phyloP scores from a whole-genome alignment of 108 stramenopile species.

The Skeletonema costatum region DNA sequence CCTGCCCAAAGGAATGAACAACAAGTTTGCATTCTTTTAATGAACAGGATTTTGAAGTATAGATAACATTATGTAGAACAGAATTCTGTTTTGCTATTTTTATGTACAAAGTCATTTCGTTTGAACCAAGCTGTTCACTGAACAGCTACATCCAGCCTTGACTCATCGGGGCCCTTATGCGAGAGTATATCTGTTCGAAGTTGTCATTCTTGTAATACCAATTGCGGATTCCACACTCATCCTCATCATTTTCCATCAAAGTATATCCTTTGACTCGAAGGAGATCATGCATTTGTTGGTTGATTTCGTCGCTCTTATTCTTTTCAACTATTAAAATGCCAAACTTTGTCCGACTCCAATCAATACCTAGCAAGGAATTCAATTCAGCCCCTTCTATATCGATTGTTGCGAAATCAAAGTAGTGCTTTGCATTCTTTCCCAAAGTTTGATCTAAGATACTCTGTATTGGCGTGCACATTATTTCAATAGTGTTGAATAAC shows the following conservation, averaged over 20 bases:
- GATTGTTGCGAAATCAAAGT: conserved; percentile 39
- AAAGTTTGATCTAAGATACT: conserved; percentile 32
- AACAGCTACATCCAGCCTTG: not conserved
- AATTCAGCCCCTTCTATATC: conserved; percentile 39
- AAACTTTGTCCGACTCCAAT: conserved; percentile 31
- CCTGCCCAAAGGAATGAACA: not conserved
- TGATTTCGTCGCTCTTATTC: conserved; percentile 21
- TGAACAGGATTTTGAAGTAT: not conserved
- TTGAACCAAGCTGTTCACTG: not conserved
- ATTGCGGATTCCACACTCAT: conserved; percentile 1
- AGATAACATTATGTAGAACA: not conserved
- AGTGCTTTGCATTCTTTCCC: conserved; percentile 14
- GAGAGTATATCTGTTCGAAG: conserved; percentile 22
- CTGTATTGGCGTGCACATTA: conserved; percentile 40
- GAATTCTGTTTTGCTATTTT: not conserved
- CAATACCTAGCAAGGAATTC: conserved; percentile 23
- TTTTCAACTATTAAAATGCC: conserved; percentile 32
- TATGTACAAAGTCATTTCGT: not conserved
- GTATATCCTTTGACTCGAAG: conserved; percentile 27
- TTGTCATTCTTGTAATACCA: conserved; percentile 29
- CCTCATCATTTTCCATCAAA: conserved; percentile 2
- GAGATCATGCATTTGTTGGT: conserved; percentile 24
- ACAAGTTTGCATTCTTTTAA: conserved; percentile 4
- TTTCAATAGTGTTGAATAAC: conserved; percentile 27
- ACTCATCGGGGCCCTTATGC: conserved; percentile 9